A percentile compares a stretch with the other conserved stretches of the same genome.
phyloP scores from a whole-genome alignment of 768 basidiomycete species.

The Podaxis pistillaris region DNA sequence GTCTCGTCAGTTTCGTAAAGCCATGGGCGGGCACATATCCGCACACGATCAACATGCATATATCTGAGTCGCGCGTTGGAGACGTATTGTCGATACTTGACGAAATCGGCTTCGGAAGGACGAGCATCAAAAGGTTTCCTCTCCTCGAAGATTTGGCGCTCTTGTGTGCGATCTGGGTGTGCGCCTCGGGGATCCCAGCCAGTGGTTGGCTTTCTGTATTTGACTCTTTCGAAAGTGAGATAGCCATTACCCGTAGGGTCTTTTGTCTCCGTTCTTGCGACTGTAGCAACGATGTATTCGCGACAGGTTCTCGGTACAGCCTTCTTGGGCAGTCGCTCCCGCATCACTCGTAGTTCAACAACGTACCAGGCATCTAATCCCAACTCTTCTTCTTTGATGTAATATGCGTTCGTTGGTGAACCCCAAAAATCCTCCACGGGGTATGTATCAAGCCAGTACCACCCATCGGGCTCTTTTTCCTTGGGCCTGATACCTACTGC shows the following conservation, averaged over 20 bases:
- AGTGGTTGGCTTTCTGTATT: background rate
- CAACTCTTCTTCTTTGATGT: background rate
- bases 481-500: background rate
- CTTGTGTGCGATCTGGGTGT: background rate
- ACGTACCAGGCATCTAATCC: background rate
- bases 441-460: constrained; percentile 1
- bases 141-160: background rate
- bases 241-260: background rate
- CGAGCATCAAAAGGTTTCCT: background rate
- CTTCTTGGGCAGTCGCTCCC: background rate
- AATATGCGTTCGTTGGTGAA: background rate
- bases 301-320: background rate
- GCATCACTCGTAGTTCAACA: constrained; percentile 2
- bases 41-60: constrained; percentile 1
- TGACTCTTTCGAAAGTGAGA: background rate
- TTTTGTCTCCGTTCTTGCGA: background rate
- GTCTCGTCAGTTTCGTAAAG: background rate
- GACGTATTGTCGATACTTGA: background rate
- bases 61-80: background rate
- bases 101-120: background rate
- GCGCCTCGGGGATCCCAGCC: background rate
- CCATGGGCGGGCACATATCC: background rate
- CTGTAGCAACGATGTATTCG: constrained; percentile 1
- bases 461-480: background rate
- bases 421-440: constrained; percentile 3